phyloP scores from a whole-genome alignment of 352 stramenopile species.

The Phytophthora palmivora region DNA sequence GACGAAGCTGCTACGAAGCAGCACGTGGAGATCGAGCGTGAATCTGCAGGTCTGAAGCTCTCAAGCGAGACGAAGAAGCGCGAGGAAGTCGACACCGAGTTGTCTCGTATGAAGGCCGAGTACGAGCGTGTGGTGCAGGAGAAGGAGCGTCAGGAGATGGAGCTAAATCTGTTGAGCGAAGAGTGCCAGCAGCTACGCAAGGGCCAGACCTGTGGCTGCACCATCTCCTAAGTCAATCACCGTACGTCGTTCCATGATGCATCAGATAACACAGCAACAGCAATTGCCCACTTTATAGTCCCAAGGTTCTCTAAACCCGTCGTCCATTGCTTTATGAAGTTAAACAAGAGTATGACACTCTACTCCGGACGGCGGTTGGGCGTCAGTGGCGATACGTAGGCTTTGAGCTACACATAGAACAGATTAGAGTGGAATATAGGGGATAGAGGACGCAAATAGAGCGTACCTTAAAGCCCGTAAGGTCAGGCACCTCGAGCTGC shows the following conservation, averaged over 20 bases:
- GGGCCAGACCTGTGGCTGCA: conserved; percentile 71
- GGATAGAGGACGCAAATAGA: not conserved
- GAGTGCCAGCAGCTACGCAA: conserved; percentile 83
- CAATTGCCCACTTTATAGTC: not conserved
- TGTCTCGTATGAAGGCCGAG: conserved; percentile 67
- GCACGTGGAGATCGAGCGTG: conserved; percentile 76
- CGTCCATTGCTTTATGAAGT: conserved; percentile 28
- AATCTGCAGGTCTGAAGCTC: conserved; percentile 75
- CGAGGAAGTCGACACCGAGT: conserved; percentile 66
- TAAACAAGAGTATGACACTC: conserved; percentile 25
- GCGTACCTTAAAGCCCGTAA: conserved; percentile 91
- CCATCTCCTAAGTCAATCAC: conserved; percentile 58
- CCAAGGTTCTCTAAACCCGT: conserved; percentile 15
- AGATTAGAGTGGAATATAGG: not conserved
- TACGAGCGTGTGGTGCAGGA: conserved; percentile 82
- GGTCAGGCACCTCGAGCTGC: conserved; percentile 93
- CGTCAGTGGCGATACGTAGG: conserved; percentile 84
- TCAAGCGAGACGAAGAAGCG: conserved; percentile 63
- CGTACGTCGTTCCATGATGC: conserved; percentile 19
- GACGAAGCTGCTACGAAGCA: conserved; percentile 71
- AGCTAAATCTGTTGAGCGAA: conserved; percentile 79
- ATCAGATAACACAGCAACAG: conserved; percentile 30
- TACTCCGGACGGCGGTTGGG: conserved; percentile 58
- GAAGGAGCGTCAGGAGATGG: conserved; percentile 82
- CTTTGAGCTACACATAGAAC: conserved; percentile 64